phyloP scores from a whole-genome alignment of 495 filamentous ascomycete species.

The Xylaria curta region DNA sequence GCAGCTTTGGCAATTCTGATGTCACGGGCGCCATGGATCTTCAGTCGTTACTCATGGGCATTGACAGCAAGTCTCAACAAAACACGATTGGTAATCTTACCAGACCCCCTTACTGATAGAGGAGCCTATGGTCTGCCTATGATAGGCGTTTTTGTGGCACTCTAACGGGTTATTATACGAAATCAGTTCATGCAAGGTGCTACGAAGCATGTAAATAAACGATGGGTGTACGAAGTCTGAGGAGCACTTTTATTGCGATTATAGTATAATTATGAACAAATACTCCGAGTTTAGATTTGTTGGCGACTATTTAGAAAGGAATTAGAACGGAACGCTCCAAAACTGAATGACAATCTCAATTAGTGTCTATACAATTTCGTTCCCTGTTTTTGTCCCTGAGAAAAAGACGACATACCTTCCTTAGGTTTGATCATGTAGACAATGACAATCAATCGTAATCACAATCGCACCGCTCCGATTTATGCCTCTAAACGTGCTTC shows the following conservation, averaged over 20 bases:
- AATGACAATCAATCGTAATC: neutral
- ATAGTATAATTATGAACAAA: conserved; percentile 18
- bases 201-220: conserved; percentile 13
- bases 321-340: neutral
- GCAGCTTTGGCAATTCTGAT: conserved; percentile 39
- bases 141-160: neutral
- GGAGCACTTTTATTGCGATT: neutral
- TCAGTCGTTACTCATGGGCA: conserved; percentile 52
- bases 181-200: neutral
- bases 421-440: neutral
- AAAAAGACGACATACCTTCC: neutral
- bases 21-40: conserved; percentile 48
- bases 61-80: conserved; percentile 53
- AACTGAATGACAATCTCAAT: neutral
- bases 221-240: neutral
- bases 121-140: neutral
- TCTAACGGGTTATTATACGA: neutral
- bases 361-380: neutral
- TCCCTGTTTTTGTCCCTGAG: neutral
- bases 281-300: neutral
- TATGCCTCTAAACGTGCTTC: conserved; percentile 5
- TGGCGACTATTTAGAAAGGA: conserved; percentile 5
- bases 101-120: conserved; percentile 52
- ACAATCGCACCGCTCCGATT: neutral
- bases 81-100: conserved; percentile 48